Evolutionary conservation across 495 filamentous ascomycete species (phyloP), one percentile per base, ranked within the genome.

Genomic region (Penicillium tannophilum): DNA sequence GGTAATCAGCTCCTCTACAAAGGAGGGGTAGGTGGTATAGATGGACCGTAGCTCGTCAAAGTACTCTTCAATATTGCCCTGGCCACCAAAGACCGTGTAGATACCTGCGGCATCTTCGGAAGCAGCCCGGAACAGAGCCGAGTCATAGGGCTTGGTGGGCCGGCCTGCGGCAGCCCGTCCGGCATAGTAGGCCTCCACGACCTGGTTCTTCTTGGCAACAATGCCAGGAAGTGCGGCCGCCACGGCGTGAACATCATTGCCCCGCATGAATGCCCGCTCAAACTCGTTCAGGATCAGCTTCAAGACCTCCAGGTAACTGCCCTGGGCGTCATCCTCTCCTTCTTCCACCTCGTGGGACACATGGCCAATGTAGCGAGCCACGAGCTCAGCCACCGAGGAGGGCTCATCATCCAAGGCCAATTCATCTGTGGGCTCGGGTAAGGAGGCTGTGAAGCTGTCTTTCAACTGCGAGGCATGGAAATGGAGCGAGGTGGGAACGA

Each of bases 31-130:
- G 14, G 91, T 95, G 47, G 81, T 84, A 78, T 93, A 95, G 33
- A 98, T 81, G 72, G 93, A 88, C 39, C 93, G 86, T 42, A 99
- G 83, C 76, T 99, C 95, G 55, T 97, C 93, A 69, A 98, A 99
- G 75, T 98, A 99, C 73, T 98, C 95, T 72, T 98, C 92, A 58
- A 98, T 97, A 72, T 98, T 99, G 54, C 95, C 95, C 71, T 99
- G 95, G n/a, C 95, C 95, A 46, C 95, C 95, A 61, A 97, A 97
- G 56, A 99, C 90, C 50, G 86, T 90, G 78, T 96, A 98, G 43
- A 98, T 80, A 55, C 79, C 85, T 7, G 91, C 93, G 35, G 82
- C 81, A 41, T 82, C 84, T 44, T 97, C 93, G 4, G 84, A 86
- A 4, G 91, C 92, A 20, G 92, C 92, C 19, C 95, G 86, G 69